Evolutionary conservation across 2,329 filamentous ascomycete genomes (phyloP).

Genomic region (Penicillium hordei): DNA sequence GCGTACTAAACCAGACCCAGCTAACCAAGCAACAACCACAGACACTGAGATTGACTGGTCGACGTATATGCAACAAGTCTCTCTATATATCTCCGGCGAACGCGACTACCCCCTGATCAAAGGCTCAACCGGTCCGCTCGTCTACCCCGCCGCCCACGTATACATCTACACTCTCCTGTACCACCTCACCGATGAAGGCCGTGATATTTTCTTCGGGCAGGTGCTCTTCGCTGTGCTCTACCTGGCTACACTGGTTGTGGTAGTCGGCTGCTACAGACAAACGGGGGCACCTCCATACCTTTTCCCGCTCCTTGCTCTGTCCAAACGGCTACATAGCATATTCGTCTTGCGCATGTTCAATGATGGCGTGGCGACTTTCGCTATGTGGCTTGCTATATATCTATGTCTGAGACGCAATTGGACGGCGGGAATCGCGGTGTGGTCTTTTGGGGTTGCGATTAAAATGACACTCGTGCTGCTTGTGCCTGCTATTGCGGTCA

Average conservation of each 20-base stretch:
- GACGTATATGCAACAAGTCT: constrained; percentile 93
- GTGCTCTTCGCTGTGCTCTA: constrained; percentile 79
- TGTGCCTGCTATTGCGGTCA: constrained; percentile 74
- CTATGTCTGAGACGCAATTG: constrained; percentile 73
- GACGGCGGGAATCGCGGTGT: constrained; percentile 70
- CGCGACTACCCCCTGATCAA: constrained; percentile 82
- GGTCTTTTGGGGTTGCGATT: constrained; percentile 77
- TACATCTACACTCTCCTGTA: constrained; percentile 85
- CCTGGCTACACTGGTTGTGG: constrained; percentile 69
- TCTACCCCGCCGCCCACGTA: constrained; percentile 92
- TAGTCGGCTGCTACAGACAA: constrained; percentile 72
- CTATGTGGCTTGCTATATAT: constrained; percentile 79
- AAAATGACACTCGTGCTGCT: constrained; percentile 91
- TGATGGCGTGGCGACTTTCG: constrained; percentile 83
- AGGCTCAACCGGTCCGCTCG: constrained; percentile 86
- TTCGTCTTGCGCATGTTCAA: constrained; percentile 94
- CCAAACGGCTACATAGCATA: constrained; percentile 90
- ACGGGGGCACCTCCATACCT: constrained; percentile 70
- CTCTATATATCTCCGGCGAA: constrained; percentile 77
- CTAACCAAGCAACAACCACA: constrained; percentile 35
- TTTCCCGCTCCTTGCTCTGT: constrained; percentile 79
- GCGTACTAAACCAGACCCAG: constrained; percentile 6
- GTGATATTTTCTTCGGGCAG: constrained; percentile 77
- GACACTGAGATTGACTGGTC: constrained; percentile 98
- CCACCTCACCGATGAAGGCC: constrained; percentile 71